Conservation (phyloP, 805 yeast genomes). For the Dipodascus albidus region DNA sequence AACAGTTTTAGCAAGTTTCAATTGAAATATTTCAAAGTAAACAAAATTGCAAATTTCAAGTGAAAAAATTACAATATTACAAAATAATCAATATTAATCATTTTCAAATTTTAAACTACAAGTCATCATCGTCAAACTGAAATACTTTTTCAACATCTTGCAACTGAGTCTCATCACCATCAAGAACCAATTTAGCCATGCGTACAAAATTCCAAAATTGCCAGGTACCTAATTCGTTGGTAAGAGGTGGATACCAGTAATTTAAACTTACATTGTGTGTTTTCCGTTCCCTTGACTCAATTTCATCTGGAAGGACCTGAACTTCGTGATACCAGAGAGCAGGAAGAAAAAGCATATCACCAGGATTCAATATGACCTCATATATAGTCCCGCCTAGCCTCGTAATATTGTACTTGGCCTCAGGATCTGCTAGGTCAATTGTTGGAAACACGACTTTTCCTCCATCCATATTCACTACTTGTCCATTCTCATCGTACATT, state of each 20-base stretch:
- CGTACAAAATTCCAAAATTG: slow-evolving; percentile 23
- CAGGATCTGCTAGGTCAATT: slow-evolving; percentile 20
- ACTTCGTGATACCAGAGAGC: slow-evolving; percentile 33
- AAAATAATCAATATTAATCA: no score
- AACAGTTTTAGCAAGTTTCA: no score
- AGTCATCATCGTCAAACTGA: neutral
- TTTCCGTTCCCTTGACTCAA: neutral
- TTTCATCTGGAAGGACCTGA: slow-evolving; percentile 8
- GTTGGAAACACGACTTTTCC: slow-evolving; percentile 24
- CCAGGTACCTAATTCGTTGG: slow-evolving; percentile 19
- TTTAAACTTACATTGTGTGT: slow-evolving; percentile 20
- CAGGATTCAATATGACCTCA: slow-evolving; percentile 24
- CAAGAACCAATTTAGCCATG: slow-evolving; percentile 10
- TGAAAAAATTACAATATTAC: no score
- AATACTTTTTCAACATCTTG: neutral
- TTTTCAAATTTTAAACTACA: neutral
- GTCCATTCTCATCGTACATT: slow-evolving; percentile 14
- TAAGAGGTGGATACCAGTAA: slow-evolving; percentile 23
- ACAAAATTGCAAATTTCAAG: no score
- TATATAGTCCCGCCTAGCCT: slow-evolving; percentile 12
- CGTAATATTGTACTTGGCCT: slow-evolving; percentile 8
- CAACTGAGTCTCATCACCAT: slow-evolving; percentile 15
- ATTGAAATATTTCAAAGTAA: no score
- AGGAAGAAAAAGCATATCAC: slow-evolving; percentile 29
- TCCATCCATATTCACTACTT: neutral